phyloP scores from a whole-genome alignment of 768 basidiomycete genomes.

The Macrolepiota dolichaula region DNA sequence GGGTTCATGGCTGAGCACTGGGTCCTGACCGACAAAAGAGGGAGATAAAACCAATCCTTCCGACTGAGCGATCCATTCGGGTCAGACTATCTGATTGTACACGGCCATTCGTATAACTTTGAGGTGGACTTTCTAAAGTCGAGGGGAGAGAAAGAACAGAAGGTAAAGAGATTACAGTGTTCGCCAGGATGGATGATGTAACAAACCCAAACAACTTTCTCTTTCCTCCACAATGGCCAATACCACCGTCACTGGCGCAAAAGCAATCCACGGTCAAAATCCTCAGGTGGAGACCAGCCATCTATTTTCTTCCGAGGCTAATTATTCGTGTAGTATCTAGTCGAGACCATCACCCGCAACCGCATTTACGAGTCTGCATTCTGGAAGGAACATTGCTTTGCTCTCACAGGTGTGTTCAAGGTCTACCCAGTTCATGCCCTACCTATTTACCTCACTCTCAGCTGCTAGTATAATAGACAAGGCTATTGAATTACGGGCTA shows the following conservation, averaged over 20 bases:
- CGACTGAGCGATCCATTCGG: too few relatives aligned
- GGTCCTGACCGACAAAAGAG: too few relatives aligned
- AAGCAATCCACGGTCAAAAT: constrained; percentile 94
- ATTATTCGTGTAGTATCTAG: constrained; percentile 62
- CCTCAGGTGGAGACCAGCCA: constrained; percentile 64
- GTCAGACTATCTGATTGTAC: too few relatives aligned
- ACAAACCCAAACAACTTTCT: constrained; percentile 10
- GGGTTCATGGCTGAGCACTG: neutral
- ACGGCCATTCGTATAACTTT: neutral
- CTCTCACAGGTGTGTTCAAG: constrained; percentile 69
- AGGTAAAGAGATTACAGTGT: neutral
- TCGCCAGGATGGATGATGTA: neutral
- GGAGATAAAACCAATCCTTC: too few relatives aligned
- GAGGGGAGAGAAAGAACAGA: neutral
- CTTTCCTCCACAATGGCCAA: constrained; percentile 66
- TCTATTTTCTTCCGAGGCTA: neutral
- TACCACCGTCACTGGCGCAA: constrained; percentile 84
- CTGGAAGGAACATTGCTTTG: constrained; percentile 99
- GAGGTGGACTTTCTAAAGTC: neutral
- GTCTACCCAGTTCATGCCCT: neutral
- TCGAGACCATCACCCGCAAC: constrained; percentile 94
- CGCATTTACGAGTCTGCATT: constrained; percentile 92
- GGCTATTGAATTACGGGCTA: constrained; percentile 73
- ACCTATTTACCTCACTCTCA: constrained; percentile 24
- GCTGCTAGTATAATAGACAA: constrained; percentile 94